A percentile compares a stretch with the other conserved stretches of the same genome.
Conservation (phyloP, 345 rosid species). For the Eucalyptus caleyi region DNA sequence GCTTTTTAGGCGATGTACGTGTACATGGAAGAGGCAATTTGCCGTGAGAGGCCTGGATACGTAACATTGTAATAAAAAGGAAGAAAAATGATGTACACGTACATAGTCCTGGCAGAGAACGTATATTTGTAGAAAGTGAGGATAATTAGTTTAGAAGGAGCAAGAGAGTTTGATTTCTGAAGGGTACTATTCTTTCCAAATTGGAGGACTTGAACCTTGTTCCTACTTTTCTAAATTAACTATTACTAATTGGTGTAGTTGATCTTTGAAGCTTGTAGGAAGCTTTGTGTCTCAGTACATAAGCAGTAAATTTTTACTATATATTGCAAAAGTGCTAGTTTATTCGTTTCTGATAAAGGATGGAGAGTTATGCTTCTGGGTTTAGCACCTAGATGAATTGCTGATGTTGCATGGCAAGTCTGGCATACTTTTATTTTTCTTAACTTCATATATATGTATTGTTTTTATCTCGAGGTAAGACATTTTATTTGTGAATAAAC, state of each 20-base stretch:
- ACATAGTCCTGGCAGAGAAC: background rate
- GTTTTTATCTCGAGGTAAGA: background rate
- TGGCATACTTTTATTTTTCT: background rate
- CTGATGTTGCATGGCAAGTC: background rate
- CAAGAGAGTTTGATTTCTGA: background rate
- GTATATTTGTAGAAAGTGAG: background rate
- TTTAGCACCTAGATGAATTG: background rate
- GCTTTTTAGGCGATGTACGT: background rate
- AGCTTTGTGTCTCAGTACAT: background rate
- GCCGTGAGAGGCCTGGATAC: background rate
- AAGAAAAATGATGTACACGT: background rate
- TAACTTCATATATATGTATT: background rate
- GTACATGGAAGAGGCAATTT: background rate
- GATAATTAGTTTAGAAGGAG: background rate
- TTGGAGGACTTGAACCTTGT: background rate
- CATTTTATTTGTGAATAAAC: background rate
- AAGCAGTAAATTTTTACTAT: background rate
- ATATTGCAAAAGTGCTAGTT: background rate
- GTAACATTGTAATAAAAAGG: background rate
- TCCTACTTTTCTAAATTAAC: background rate
- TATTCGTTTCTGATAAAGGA: background rate
- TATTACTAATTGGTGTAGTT: background rate
- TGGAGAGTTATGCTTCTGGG: background rate
- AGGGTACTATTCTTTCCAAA: background rate
- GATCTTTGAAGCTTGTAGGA: background rate